A percentile compares a stretch with the other conserved stretches of the same genome.
Conservation (phyloP, 169 alveolate species). For the Blepharisma undulans region DNA sequence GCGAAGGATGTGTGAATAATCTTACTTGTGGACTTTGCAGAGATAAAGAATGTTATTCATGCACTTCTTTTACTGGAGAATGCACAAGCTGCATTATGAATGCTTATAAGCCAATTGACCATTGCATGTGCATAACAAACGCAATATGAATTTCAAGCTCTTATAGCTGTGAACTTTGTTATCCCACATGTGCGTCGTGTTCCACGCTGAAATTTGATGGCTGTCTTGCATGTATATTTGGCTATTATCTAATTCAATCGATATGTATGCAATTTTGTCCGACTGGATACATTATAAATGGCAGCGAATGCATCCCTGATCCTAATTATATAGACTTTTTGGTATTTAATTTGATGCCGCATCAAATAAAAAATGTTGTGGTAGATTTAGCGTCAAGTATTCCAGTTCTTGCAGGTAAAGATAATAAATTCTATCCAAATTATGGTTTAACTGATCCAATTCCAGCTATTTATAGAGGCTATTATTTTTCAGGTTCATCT, state of each 20-base stretch:
- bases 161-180: too few relatives aligned
- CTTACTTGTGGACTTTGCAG: neutral
- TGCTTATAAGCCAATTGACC: neutral
- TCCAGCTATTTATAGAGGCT: slow-evolving; percentile 28
- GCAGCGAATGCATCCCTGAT: too few relatives aligned
- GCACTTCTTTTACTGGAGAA: neutral
- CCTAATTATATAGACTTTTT: neutral
- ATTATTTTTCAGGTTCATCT: slow-evolving; percentile 3
- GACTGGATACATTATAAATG: neutral
- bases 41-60: neutral
- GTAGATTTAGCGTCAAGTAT: neutral
- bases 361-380: neutral
- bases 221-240: neutral
- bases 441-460: neutral
- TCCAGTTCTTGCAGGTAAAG: neutral
- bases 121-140: too few relatives aligned
- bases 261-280: slow-evolving; percentile 7
- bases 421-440: neutral
- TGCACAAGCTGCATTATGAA: neutral
- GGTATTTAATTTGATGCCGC: neutral
- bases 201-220: neutral
- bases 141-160: too few relatives aligned
- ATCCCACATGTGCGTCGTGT: neutral
- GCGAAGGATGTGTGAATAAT: neutral
- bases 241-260: neutral